A percentile compares a stretch with the other conserved stretches of the same genome.
Conservation (phyloP, 2,329 filamentous ascomycete species). For the Pyrenophora graminea region DNA sequence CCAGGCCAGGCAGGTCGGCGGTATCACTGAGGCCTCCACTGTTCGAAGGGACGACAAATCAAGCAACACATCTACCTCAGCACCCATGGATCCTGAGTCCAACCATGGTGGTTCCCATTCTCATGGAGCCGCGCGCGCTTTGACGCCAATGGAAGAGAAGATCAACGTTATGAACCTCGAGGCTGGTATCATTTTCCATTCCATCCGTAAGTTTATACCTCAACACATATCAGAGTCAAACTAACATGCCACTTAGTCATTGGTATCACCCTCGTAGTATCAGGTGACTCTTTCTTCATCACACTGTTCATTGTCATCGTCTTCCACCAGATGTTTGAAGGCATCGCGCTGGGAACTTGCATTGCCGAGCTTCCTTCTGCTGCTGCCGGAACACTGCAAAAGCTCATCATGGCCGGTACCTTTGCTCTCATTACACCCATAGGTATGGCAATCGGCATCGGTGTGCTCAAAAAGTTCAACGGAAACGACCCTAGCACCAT, state of each 20-base stretch:
- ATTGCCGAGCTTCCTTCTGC: constrained; percentile 63
- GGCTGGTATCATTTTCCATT: constrained; percentile 76
- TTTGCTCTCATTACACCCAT: constrained; percentile 76
- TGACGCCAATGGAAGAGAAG: constrained; percentile 48
- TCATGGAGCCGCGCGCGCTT: constrained; percentile 27
- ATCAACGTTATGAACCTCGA: constrained; percentile 72
- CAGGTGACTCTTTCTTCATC: constrained; percentile 56
- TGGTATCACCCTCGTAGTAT: constrained; percentile 63
- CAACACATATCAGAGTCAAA: not conserved
- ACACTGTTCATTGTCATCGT: constrained; percentile 67
- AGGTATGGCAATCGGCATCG: constrained; percentile 80
- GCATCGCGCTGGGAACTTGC: constrained; percentile 71
- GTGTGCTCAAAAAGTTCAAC: constrained; percentile 71
- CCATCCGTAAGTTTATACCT: constrained; percentile 58
- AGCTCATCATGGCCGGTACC: constrained; percentile 63
- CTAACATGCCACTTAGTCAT: constrained; percentile 54
- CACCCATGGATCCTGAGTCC: constrained; percentile 20
- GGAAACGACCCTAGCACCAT: constrained; percentile 71
- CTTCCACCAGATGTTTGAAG: constrained; percentile 80
- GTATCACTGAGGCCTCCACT: not conserved
- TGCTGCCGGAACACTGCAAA: constrained; percentile 48
- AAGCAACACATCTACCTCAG: constrained; percentile 7
- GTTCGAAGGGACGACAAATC: constrained; percentile 19
- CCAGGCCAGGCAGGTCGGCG: constrained; percentile 22
- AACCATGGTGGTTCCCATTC: constrained; percentile 20